Base-by-base conservation (phyloP, 495 filamentous ascomycete genomes). In the Halenospora varia region DNA sequence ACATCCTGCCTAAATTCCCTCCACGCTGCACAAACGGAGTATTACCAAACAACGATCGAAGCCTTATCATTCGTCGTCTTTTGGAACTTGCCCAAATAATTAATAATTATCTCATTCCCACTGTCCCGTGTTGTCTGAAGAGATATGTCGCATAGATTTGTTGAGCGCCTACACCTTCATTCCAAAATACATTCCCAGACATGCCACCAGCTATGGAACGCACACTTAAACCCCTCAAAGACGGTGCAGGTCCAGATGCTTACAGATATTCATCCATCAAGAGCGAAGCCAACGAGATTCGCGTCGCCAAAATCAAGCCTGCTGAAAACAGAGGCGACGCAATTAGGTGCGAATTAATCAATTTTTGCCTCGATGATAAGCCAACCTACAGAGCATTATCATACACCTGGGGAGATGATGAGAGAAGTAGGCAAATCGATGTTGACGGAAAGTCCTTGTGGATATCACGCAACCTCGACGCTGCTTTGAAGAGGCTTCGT, bases 351-450 rank as follows among this genome's bases (percentile, higher is more conserved):
- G 35, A 45, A 9, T 40, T 56, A 10, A 11, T 56, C 25, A 41
- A 56, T 22, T 24, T 48, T 19, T 22, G 41, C 10, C 44, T 22
- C 4, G 24, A 56, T 17, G 17, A 26, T 11, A 6, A 19, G 9
- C 40, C 40, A 11, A 2, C 20, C 17, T 68, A 68, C 45, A 46
- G 18, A 40, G 61, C 66, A 35, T 42, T 66, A 17, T 68, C 66
- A 18, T 68, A 68, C 51, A 50, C 60, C 13, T 69, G 60, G 65
- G 68, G 62, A 23, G 54, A 64, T 29, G 19, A 18, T 3, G 10
- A 18, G 3, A 25, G 24, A 41, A 11, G 2, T 1, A 45, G 9
- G 10, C 17, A 4, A 1, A 39, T 23, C 10, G 13, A 1, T 2
- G 22, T 55, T 11, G 42, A 48, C 18, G 53, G 25, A 15, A 48